These are phyloP conservation scores for Alternaria longipes DNA, from an alignment of 2,329 filamentous ascomycete genomes.

Conservation along the genomic window DNA sequence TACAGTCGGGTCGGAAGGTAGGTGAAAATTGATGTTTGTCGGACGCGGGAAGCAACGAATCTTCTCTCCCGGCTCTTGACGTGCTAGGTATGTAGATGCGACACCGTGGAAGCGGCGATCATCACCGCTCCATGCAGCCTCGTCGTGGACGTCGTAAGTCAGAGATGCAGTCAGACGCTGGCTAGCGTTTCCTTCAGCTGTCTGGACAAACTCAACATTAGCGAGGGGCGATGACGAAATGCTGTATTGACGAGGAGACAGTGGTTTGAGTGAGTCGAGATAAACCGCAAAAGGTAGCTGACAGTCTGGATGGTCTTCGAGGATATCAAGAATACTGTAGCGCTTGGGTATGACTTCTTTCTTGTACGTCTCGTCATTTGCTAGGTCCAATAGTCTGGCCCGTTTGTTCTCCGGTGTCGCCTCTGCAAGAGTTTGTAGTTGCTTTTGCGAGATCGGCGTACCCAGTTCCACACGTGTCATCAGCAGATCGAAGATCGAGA, in stretches of 20 bases:
- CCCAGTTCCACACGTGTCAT: constrained; percentile 18
- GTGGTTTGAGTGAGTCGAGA: constrained; percentile 13
- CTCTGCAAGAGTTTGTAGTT: constrained; percentile 10
- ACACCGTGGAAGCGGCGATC: constrained; percentile 15
- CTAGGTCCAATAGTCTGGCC: background rate
- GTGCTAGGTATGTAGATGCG: constrained; percentile 11
- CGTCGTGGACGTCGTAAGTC: constrained; percentile 16
- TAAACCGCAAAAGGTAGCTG: constrained; percentile 7
- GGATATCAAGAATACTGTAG: constrained; percentile 12
- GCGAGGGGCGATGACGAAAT: constrained; percentile 75
- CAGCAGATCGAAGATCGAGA: constrained; percentile 9
- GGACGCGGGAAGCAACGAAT: constrained; percentile 16
- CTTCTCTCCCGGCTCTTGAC: constrained; percentile 13
- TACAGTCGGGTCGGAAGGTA: constrained; percentile 42
- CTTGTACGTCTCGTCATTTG: constrained; percentile 13
- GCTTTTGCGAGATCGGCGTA: constrained; percentile 18
- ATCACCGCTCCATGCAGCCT: constrained; percentile 13
- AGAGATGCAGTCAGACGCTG: constrained; percentile 11
- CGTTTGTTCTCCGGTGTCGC: constrained; percentile 11
- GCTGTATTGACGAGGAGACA: constrained; percentile 17
- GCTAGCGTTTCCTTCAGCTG: background rate
- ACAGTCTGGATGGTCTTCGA: constrained; percentile 14
- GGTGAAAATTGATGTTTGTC: constrained; percentile 17
- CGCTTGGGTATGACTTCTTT: constrained; percentile 10
- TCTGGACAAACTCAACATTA: constrained; percentile 47